Evolutionary conservation across 2,329 filamentous ascomycete genomes (phyloP), one percentile per base, ranked within the genome.

Genomic region (Emergomyces orientalis): DNA sequence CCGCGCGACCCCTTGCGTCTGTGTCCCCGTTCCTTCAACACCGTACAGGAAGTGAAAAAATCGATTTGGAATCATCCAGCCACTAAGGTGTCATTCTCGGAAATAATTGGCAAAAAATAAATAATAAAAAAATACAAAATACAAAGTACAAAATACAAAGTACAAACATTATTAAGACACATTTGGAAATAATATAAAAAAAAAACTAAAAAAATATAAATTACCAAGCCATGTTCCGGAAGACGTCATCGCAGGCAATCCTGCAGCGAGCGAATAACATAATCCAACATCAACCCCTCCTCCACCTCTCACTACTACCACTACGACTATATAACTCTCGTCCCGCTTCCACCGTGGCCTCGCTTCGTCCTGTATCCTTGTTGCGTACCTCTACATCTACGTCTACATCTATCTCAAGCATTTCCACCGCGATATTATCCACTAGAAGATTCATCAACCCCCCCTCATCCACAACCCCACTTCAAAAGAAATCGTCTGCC

Each of bases 271-370:
- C 32, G 32, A n/a, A 51, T 51, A 22, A 51, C 22, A 30, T 51
- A 49, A 49, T 51, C 47, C 47, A 14, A 14, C 56, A 54, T 54
- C 65, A 41, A 58, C 52, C 49, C 34, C 37, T 41, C 19, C 51
- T 49, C 3, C 61, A 13, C n/a, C 22, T 22, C 19, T 9, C n/a
- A 13, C 43, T n/a, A 47, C 27, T 9, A 45, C 58, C 43, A 17
- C 19, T 14, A 5, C 14, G 4, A 14, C 27, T 49, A 43, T 51
- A 37, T 45, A 49, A 17, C 27, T 13, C 7, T 32, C 58, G 14
- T 56, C 32, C 39, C 32, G 22, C 49, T 19, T 56, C 68, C 69
- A 69, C 67, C 65, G 66, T 71, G 69, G 69, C 67, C 59, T 69
- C 70, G 58, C 61, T 68, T 61, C 65, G 58, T 49, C 45, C 30